Base-by-base conservation (phyloP, 2,329 filamentous ascomycete genomes). In the Daldinia eschscholtzii region DNA sequence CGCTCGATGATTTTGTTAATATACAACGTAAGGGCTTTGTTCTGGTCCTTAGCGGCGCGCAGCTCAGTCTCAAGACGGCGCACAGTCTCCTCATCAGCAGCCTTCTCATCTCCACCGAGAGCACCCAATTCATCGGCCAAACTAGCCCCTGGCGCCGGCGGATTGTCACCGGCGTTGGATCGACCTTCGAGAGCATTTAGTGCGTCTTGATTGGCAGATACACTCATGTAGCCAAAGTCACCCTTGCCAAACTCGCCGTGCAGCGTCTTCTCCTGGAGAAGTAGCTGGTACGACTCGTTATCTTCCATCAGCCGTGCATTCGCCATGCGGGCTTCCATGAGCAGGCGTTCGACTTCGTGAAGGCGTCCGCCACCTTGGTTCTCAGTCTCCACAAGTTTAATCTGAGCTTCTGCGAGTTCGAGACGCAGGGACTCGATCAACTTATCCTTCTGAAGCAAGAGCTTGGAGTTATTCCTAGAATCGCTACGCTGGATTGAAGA, bases 1-100 rank as follows among this genome's bases (percentile, higher is more conserved):
- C 96, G 92, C 80, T 96, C 96, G 79, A 99, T 97, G 80, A 99
- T 98, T 83, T 96, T 97, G 87, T 98, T 97, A 84, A 99, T 98
- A 83, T 99, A 99, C 72, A 98, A 85, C 26, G 94, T 97, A 74
- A 99, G 85, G 33, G 96, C 96, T 84, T 98, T 98, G 85, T 99
- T 98, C 83, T 97, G 91, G 79, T 97, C 95, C 82, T 93, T 95
- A 74, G 93, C 84, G 7, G 88, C 86, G 80, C 92, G 93, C 73
- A 96, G 81, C 75, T 98, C 95, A 10, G 85, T 81, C 78, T 98
- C 94, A 12, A 96, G 84, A 59, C 89, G 89, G 75, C 91, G 91
- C 82, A 62, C 89, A 87, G 71, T 83, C 81, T 92, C 89, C 48
- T 86, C 87, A 69, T 89, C 89, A 9, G 84, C 83, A 59, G 84